phyloP scores from a whole-genome alignment of 2,329 filamentous ascomycete genomes.

The Trichoderma sp. region DNA sequence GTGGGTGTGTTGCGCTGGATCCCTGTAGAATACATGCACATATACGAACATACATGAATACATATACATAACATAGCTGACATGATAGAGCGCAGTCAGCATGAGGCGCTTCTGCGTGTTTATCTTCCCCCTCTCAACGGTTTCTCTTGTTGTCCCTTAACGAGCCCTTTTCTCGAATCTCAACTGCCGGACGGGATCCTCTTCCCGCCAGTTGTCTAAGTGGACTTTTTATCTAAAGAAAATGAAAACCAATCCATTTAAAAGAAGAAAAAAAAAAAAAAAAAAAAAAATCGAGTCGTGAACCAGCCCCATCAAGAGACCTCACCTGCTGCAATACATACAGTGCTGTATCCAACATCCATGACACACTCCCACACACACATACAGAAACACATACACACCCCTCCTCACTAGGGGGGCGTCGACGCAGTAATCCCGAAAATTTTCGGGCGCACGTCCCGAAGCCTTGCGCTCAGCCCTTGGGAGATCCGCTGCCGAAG shows the following conservation, averaged over 20 bases:
- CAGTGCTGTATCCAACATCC: too few relatives aligned
- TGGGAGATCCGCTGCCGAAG: conserved; percentile 15
- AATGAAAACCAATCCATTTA: neutral
- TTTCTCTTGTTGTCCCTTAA: neutral
- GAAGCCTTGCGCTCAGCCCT: conserved; percentile 16
- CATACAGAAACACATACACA: neutral
- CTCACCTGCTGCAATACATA: too few relatives aligned
- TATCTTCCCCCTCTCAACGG: neutral
- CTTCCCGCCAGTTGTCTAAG: neutral
- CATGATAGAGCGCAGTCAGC: neutral
- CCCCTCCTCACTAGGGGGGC: neutral
- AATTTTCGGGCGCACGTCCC: conserved; percentile 9
- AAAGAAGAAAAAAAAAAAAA: neutral
- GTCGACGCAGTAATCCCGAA: conserved; percentile 2
- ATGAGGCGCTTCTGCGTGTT: neutral
- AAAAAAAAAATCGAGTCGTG: neutral
- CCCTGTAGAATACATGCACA: neutral
- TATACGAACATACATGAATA: too few relatives aligned
- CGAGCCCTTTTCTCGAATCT: neutral
- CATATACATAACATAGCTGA: too few relatives aligned
- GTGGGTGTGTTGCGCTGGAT: neutral
- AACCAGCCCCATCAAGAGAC: too few relatives aligned
- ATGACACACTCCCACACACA: too few relatives aligned
- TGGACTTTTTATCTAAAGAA: neutral
- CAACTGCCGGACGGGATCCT: neutral